Evolutionary conservation across 2,329 filamentous ascomycete species (phyloP).

Genomic region (Fusarium buxicola): DNA sequence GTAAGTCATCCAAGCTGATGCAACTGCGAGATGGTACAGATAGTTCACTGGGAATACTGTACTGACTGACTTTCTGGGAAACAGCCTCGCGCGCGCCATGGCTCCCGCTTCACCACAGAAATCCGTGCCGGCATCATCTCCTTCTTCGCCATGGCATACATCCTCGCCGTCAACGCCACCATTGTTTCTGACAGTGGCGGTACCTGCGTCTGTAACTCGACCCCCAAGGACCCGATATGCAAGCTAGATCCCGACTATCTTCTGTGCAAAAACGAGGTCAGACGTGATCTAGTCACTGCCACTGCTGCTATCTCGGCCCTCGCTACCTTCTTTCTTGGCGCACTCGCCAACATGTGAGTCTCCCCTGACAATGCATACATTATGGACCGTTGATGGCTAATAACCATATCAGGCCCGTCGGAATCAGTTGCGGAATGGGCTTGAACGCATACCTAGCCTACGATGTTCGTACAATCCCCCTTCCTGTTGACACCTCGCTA

Average conservation of each 20-base stretch:
- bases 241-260: constrained; percentile 66
- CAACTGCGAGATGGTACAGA: too few relatives aligned
- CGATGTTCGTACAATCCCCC: not conserved
- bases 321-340: constrained; percentile 81
- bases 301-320: constrained; percentile 85
- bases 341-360: constrained; percentile 78
- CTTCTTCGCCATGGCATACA: constrained; percentile 73
- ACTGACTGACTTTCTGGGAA: not conserved
- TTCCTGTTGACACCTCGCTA: not conserved
- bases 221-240: constrained; percentile 62
- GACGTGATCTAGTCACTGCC: constrained; percentile 83
- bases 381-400: constrained; percentile 13
- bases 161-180: constrained; percentile 63
- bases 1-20: constrained; percentile 61
- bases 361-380: constrained; percentile 6
- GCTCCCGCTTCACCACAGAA: constrained; percentile 83
- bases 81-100: constrained; percentile 76
- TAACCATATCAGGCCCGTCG: not conserved
- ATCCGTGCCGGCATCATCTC: constrained; percentile 83
- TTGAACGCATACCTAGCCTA: constrained; percentile 91
- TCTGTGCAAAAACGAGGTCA: constrained; percentile 71
- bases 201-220: constrained; percentile 77
- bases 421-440: constrained; percentile 48
- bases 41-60: not conserved
- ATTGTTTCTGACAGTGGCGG: constrained; percentile 74